Conservation (phyloP, 176 grass and related monocot species). For the Carex kokanica region DNA sequence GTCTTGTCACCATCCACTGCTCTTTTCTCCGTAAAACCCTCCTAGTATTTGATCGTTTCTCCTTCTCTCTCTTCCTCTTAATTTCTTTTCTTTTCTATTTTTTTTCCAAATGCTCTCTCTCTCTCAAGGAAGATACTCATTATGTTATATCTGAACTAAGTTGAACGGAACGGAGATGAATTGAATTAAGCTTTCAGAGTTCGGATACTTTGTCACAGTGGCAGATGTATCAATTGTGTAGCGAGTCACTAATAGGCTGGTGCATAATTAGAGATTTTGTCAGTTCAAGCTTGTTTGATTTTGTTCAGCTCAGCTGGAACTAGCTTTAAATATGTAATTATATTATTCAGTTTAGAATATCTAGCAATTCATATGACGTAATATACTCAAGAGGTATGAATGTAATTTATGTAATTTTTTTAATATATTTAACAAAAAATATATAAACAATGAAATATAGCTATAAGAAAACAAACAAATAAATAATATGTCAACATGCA, state of each 20-base stretch:
- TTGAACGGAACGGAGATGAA: background rate
- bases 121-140: background rate
- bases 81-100: background rate
- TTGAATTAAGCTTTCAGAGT: background rate
- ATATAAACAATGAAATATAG: too few species aligned
- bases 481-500: too few species aligned
- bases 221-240: background rate
- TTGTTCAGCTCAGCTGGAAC: too few species aligned
- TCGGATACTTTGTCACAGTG: background rate
- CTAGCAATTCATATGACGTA: too few species aligned
- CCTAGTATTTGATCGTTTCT: constrained; percentile 11
- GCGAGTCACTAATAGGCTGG: background rate
- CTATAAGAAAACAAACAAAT: too few species aligned
- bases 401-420: too few species aligned
- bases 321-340: too few species aligned
- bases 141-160: background rate
- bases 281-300: too few species aligned
- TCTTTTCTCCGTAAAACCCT: constrained; percentile 31
- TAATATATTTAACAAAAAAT: too few species aligned
- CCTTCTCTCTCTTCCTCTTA: background rate
- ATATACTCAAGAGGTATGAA: too few species aligned
- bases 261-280: too few species aligned
- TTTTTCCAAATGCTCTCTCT: background rate
- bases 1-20: constrained; percentile 24
- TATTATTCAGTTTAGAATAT: too few species aligned